These are phyloP conservation scores for Sugiyamaella mastotermitis DNA, from an alignment of 805 yeast species.

Conservation along the genomic window DNA sequence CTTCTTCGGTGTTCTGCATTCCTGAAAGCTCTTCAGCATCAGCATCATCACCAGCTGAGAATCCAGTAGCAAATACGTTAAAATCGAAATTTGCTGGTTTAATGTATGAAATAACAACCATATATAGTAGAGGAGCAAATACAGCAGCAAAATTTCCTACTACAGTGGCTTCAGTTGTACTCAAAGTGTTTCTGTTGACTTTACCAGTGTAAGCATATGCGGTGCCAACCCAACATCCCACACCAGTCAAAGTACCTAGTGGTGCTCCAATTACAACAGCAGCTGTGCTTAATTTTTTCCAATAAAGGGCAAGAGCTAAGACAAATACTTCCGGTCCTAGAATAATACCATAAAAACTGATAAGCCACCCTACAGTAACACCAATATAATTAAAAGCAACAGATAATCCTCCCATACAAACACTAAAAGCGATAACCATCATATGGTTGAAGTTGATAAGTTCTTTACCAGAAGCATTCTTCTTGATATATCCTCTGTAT, in stretches of 20 bases:
- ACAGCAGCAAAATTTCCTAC: constrained; percentile 24
- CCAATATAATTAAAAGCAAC: constrained; percentile 78
- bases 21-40: constrained; percentile 31
- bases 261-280: constrained; percentile 77
- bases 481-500: constrained; percentile 74
- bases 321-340: constrained; percentile 66
- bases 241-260: constrained; percentile 64
- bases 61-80: constrained; percentile 50
- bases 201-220: constrained; percentile 24
- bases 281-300: constrained; percentile 50
- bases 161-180: constrained; percentile 23
- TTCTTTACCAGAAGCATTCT: constrained; percentile 67
- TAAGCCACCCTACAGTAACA: constrained; percentile 79
- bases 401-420: constrained; percentile 77
- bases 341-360: constrained; percentile 83
- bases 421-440: constrained; percentile 54
- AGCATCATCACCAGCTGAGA: constrained; percentile 32
- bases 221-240: constrained; percentile 51
- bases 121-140: constrained; percentile 4
- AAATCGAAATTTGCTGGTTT: constrained; percentile 19
- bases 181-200: constrained; percentile 26
- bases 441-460: constrained; percentile 64
- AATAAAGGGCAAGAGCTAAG: constrained; percentile 60
- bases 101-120: not conserved
- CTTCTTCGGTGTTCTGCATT: constrained; percentile 11